phyloP scores from a whole-genome alignment of 2,329 filamentous ascomycete species.

The Fusarium camptoceras region DNA sequence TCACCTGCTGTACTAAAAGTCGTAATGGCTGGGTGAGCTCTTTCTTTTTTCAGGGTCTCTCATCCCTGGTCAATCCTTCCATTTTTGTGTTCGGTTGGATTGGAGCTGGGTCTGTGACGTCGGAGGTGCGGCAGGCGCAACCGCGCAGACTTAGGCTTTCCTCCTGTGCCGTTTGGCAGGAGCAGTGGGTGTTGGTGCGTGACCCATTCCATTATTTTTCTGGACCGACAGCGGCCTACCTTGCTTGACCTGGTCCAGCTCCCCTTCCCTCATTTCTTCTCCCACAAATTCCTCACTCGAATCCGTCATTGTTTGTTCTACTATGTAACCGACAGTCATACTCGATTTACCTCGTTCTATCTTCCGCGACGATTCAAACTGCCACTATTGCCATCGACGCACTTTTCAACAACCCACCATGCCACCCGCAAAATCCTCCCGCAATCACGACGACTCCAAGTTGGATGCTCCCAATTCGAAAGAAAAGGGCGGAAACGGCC shows the following conservation, averaged over 20 bases:
- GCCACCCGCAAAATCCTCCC: slow-evolving; percentile 61
- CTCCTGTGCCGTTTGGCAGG: not conserved
- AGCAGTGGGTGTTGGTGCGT: slow-evolving; percentile 6
- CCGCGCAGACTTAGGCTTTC: not conserved
- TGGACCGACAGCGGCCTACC: slow-evolving; percentile 41
- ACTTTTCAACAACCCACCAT: slow-evolving; percentile 47
- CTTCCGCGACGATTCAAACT: slow-evolving; percentile 7
- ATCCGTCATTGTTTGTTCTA: slow-evolving; percentile 11
- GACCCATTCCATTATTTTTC: slow-evolving; percentile 11
- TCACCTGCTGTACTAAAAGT: not conserved
- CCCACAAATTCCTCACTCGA: slow-evolving; percentile 22
- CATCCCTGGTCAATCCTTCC: not conserved
- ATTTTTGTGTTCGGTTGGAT: slow-evolving; percentile 1
- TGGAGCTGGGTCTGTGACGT: slow-evolving; percentile 35
- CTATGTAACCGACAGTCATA: slow-evolving; percentile 37
- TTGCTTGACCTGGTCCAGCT: slow-evolving; percentile 9
- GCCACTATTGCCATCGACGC: not conserved
- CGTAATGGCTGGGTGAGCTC: not conserved
- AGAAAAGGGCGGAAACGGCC: slow-evolving; percentile 59
- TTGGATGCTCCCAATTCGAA: slow-evolving; percentile 55
- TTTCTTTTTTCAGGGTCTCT: slow-evolving; percentile 5
- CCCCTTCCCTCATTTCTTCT: slow-evolving; percentile 36
- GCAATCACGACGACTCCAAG: slow-evolving; percentile 61
- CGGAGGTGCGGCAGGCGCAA: slow-evolving; percentile 13
- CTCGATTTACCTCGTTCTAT: slow-evolving; percentile 10